A percentile compares a stretch with the other conserved stretches of the same genome.
phyloP scores from a whole-genome alignment of 1,284 basidiomycete genomes.

The Cryptococcus maquisensis region DNA sequence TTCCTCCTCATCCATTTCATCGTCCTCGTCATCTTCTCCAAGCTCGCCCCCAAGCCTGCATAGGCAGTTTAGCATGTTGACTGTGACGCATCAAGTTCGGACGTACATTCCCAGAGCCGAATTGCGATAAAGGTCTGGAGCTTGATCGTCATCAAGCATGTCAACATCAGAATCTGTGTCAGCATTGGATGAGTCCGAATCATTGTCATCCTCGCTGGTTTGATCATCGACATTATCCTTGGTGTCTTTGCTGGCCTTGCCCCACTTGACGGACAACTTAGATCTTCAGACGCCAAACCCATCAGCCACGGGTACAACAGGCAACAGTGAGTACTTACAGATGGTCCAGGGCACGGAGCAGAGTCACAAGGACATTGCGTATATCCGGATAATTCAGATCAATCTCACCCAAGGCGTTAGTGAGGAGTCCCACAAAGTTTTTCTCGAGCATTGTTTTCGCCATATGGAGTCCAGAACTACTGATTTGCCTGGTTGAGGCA shows the following conservation, averaged over 20 bases:
- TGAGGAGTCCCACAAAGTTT: conserved; percentile 86
- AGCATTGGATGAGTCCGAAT: conserved; percentile 16
- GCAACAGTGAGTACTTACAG: conserved; percentile 57
- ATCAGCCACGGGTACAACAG: neutral
- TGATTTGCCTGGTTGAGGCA: conserved; percentile 56
- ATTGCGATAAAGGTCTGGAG: conserved; percentile 86
- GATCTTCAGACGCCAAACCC: conserved; percentile 57
- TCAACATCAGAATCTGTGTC: conserved; percentile 58
- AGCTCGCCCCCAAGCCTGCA: conserved; percentile 62
- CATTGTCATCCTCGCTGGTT: conserved; percentile 16
- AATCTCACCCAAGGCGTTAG: conserved; percentile 82
- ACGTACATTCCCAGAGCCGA: conserved; percentile 92
- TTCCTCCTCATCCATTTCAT: conserved; percentile 68
- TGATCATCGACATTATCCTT: conserved; percentile 60
- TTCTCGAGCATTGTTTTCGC: conserved; percentile 99
- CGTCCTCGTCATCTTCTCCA: conserved; percentile 61
- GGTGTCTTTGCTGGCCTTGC: conserved; percentile 62
- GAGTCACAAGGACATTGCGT: conserved; percentile 73
- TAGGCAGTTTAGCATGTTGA: neutral
- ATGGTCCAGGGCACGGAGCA: conserved; percentile 84
- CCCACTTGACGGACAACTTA: conserved; percentile 97
- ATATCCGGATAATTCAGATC: conserved; percentile 95
- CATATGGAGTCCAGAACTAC: conserved; percentile 82
- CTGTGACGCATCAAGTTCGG: neutral
- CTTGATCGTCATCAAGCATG: conserved; percentile 64